phyloP scores from a whole-genome alignment of 768 basidiomycete species.

The Russula dissimulans region DNA sequence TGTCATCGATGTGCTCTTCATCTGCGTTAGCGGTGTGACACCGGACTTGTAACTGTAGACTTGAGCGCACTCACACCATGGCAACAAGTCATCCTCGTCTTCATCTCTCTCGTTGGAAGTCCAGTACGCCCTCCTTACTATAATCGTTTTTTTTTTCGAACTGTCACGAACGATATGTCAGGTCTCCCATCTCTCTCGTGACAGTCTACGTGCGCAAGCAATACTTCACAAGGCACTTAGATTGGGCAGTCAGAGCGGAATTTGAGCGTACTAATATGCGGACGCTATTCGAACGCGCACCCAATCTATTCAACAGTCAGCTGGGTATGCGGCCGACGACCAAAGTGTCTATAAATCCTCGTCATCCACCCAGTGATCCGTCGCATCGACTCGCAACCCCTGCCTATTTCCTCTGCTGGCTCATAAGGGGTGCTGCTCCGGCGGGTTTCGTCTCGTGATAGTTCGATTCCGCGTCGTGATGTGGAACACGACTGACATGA shows the following conservation, averaged over 20 bases:
- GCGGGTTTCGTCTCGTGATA: not conserved
- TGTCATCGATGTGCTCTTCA: conserved; percentile 32
- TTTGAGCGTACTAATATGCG: conserved; percentile 14
- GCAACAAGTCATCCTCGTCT: conserved; percentile 25
- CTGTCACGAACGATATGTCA: conserved; percentile 11
- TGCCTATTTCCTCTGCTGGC: not conserved
- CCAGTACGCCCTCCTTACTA: conserved; percentile 15
- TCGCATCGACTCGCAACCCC: not conserved
- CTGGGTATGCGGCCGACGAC: not conserved
- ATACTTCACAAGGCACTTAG: conserved; percentile 13
- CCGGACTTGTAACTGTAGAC: conserved; percentile 25
- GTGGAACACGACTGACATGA: not conserved
- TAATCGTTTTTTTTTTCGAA: not conserved
- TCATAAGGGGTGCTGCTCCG: not conserved
- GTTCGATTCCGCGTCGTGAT: not conserved
- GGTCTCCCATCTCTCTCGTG: conserved; percentile 32
- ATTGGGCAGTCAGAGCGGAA: conserved; percentile 16
- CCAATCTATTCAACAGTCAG: not conserved
- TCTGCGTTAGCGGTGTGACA: conserved; percentile 31
- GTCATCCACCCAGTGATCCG: not conserved
- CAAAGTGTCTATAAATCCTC: not conserved
- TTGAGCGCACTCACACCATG: conserved; percentile 24
- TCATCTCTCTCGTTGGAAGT: conserved; percentile 23
- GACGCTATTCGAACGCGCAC: not conserved
- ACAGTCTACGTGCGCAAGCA: conserved; percentile 32